phyloP scores from a whole-genome alignment of 805 yeast species.

The Yamadazyma philogaea region DNA sequence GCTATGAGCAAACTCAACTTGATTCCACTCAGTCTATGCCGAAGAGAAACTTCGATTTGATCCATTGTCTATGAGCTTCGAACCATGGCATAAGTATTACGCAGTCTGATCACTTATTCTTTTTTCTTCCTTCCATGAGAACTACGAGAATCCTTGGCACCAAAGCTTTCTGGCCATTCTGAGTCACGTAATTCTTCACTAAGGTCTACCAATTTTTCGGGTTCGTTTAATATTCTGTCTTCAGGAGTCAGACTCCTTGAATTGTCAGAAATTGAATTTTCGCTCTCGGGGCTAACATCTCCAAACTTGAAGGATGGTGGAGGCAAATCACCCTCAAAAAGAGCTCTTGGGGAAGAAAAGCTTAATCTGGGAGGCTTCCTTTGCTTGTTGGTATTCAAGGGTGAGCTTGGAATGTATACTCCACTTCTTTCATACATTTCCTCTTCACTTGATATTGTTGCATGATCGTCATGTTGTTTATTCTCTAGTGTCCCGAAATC shows the following conservation, averaged over 20 bases:
- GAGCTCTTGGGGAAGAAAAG: constrained; percentile 16
- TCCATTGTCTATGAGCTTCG: too few relatives aligned
- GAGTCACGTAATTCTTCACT: constrained; percentile 26
- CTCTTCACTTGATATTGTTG: constrained; percentile 7
- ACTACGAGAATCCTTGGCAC: too few relatives aligned
- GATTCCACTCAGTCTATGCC: neutral
- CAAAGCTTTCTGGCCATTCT: constrained; percentile 26
- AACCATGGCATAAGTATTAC: too few relatives aligned
- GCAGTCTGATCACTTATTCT: too few relatives aligned
- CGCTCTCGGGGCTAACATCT: neutral
- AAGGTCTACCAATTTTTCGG: constrained; percentile 19
- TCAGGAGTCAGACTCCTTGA: constrained; percentile 6
- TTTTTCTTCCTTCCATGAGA: too few relatives aligned
- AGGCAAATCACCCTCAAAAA: neutral
- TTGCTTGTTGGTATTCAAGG: constrained; percentile 22
- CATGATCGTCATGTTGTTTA: constrained; percentile 4
- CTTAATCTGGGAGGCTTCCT: constrained; percentile 7
- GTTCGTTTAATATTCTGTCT: constrained; percentile 4
- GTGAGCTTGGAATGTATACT: constrained; percentile 31
- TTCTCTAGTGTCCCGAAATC: constrained; percentile 15
- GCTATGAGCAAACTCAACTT: neutral
- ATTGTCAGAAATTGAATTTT: neutral
- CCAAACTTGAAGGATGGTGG: constrained; percentile 2
- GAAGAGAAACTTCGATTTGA: neutral
- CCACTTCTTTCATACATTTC: constrained; percentile 16